These are phyloP conservation scores for Neurospora sp. DNA, from an alignment of 2,329 filamentous ascomycete genomes.

Conservation along the genomic window DNA sequence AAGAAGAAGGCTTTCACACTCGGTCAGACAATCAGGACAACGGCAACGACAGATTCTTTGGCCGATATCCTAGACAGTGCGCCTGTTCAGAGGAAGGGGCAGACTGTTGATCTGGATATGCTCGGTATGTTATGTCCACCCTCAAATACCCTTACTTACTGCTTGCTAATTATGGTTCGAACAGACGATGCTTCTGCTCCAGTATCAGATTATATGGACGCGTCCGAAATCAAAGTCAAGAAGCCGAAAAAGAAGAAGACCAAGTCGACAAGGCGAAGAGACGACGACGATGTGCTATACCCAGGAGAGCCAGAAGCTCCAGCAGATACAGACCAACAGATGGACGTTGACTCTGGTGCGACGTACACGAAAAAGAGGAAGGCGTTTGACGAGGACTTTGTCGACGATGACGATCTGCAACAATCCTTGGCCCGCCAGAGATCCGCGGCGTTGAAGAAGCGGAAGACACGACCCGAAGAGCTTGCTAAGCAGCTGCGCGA, in stretches of 20 bases:
- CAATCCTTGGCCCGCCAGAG: constrained; percentile 76
- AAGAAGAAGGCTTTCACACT: constrained; percentile 82
- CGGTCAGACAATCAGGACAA: neutral
- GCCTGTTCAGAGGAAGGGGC: constrained; percentile 51
- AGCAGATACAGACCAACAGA: constrained; percentile 38
- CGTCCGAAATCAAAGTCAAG: constrained; percentile 81
- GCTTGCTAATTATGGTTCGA: constrained; percentile 23
- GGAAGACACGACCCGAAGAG: constrained; percentile 75
- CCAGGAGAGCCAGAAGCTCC: constrained; percentile 25
- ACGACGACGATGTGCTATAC: constrained; percentile 50
- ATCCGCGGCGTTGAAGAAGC: constrained; percentile 77
- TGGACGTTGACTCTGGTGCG: constrained; percentile 66
- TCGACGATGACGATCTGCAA: constrained; percentile 90
- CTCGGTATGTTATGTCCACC: constrained; percentile 28
- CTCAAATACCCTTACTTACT: neutral
- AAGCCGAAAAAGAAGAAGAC: constrained; percentile 90
- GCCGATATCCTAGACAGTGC: constrained; percentile 41
- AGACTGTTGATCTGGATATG: constrained; percentile 70
- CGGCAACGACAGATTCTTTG: constrained; percentile 45
- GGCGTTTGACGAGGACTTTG: constrained; percentile 57
- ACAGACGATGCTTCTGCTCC: constrained; percentile 48
- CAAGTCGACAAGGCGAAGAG: constrained; percentile 65
- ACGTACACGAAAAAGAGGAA: constrained; percentile 50
- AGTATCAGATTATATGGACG: constrained; percentile 79
- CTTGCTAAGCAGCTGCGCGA: constrained; percentile 71